Conservation (phyloP, 169 alveolate genomes). For the Ichthyophthirius multifiliis region DNA sequence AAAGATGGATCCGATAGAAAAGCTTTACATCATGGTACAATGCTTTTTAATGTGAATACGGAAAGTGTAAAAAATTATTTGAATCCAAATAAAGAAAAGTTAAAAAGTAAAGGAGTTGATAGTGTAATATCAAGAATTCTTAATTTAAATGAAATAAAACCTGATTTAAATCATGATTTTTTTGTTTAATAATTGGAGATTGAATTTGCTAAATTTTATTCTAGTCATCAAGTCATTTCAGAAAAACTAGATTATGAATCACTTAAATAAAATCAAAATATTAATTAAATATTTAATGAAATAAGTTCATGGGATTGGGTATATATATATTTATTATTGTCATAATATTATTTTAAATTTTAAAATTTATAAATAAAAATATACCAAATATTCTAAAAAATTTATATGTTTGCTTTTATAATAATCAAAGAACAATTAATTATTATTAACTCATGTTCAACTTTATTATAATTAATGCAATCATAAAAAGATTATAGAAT, state of each 20-base stretch:
- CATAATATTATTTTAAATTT: too few species aligned
- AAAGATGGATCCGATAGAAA: conserved; percentile 61
- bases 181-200: conserved; percentile 53
- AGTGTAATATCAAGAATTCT: conserved; percentile 80
- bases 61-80: conserved; percentile 65
- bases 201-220: conserved; percentile 40
- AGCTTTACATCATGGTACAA: conserved; percentile 92
- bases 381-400: too few species aligned
- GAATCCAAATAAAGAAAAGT: conserved; percentile 83
- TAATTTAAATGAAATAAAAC: conserved; percentile 64
- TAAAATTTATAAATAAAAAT: too few species aligned
- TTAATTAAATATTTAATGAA: conserved; percentile 41
- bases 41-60: conserved; percentile 74
- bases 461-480: too few species aligned
- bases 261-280: conserved; percentile 35
- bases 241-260: conserved; percentile 28
- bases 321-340: not conserved
- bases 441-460: too few species aligned
- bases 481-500: too few species aligned
- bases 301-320: conserved; percentile 82
- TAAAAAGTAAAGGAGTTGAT: conserved; percentile 68
- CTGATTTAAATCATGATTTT: conserved; percentile 52
- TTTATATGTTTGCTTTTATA: too few species aligned
- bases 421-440: too few species aligned
- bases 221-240: conserved; percentile 13